These are phyloP conservation scores for Flagelloscypha sp. DNA, from an alignment of 768 basidiomycete species.

Conservation along the genomic window DNA sequence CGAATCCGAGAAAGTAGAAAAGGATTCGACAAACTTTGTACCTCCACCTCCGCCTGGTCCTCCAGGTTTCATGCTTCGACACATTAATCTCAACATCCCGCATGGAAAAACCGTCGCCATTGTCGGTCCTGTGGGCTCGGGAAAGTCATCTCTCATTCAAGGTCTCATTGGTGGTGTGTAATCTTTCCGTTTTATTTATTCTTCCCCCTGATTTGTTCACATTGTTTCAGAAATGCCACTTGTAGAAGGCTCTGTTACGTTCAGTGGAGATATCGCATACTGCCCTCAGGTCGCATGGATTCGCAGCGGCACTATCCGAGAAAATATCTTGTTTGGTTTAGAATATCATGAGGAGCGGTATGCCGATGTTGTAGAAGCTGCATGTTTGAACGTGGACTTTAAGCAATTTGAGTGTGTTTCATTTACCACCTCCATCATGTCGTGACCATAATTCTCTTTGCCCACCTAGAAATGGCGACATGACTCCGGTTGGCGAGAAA, in stretches of 20 bases:
- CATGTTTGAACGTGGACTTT: no score
- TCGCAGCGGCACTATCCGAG: conserved; percentile 8
- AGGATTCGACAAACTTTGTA: no score
- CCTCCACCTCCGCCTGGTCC: no score
- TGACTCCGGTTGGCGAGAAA: conserved; percentile 4
- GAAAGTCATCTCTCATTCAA: conserved; percentile 36
- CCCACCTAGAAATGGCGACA: conserved; percentile 4
- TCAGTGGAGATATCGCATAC: conserved; percentile 7
- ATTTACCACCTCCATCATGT: conserved; percentile 6
- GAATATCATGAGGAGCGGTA: conserved; percentile 7
- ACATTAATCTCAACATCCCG: conserved; percentile 44
- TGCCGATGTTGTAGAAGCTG: conserved; percentile 4
- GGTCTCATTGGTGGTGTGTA: conserved; percentile 43
- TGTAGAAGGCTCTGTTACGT: no score
- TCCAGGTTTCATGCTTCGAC: conserved; percentile 40
- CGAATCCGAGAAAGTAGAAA: no score
- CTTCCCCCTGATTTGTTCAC: no score
- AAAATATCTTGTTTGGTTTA: conserved; percentile 9
- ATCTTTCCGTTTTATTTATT: no score
- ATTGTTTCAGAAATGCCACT: no score
- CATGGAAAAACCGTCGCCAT: conserved; percentile 52
- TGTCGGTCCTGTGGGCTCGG: conserved; percentile 45
- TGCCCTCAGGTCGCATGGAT: conserved; percentile 11
- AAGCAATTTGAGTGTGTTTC: no score
- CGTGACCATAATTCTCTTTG: conserved; percentile 5